Evolutionary conservation across 768 basidiomycete species (phyloP).

Genomic region (Fomitopsis serialis): DNA sequence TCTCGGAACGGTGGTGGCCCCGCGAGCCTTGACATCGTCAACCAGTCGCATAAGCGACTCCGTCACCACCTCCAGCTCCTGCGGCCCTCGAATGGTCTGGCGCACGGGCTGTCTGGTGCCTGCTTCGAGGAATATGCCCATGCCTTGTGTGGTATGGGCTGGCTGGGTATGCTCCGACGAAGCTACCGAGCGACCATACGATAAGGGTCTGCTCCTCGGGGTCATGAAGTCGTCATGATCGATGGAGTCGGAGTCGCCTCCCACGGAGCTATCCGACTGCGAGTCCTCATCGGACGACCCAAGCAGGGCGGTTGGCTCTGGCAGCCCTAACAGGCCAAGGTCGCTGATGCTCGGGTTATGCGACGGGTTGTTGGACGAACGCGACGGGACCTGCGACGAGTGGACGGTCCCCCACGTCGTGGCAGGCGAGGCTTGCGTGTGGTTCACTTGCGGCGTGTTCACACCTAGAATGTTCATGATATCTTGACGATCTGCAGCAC

Average conservation of each 20-base stretch:
- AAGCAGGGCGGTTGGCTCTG: background rate
- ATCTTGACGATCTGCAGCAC: background rate
- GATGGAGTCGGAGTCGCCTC: constrained; percentile 4
- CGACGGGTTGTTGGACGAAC: constrained; percentile 5
- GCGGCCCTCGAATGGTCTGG: constrained; percentile 10
- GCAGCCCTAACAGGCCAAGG: constrained; percentile 8
- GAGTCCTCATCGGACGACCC: background rate
- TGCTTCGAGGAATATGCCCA: background rate
- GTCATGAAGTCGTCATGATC: constrained; percentile 5
- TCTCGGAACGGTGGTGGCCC: background rate
- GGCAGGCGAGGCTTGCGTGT: constrained; percentile 9
- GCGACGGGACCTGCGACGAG: constrained; percentile 1
- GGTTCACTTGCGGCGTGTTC: background rate
- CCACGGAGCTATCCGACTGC: constrained; percentile 2
- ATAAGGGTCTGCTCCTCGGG: constrained; percentile 1
- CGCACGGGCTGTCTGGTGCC: constrained; percentile 5
- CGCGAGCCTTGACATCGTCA: background rate
- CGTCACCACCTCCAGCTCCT: constrained; percentile 11
- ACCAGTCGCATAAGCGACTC: constrained; percentile 8
- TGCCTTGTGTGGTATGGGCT: background rate
- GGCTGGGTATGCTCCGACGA: background rate
- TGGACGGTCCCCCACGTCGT: constrained; percentile 12
- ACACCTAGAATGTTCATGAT: constrained; percentile 1
- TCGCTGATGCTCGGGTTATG: constrained; percentile 9
- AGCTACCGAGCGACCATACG: constrained; percentile 1